phyloP scores from a whole-genome alignment of 2,329 filamentous ascomycete species.

The Colletotrichum musicola region DNA sequence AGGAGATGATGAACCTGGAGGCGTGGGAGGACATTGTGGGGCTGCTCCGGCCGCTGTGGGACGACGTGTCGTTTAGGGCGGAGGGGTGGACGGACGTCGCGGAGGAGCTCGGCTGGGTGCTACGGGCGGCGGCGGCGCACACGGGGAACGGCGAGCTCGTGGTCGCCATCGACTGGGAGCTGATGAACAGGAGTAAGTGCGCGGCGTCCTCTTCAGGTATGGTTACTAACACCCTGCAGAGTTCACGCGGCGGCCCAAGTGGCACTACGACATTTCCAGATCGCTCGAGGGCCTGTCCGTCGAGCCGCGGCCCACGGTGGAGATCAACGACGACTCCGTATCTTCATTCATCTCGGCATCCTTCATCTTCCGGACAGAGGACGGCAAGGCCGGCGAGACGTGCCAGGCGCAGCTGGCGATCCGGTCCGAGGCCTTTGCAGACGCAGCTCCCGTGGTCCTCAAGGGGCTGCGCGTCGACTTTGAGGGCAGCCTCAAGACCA shows the following conservation, averaged over 20 bases:
- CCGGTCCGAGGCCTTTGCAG: slow-evolving; percentile 66
- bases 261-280: slow-evolving; percentile 72
- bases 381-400: slow-evolving; percentile 72
- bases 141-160: slow-evolving; percentile 67
- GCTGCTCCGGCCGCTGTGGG: slow-evolving; percentile 69
- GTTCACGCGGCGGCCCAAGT: slow-evolving; percentile 66
- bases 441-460: slow-evolving; percentile 65
- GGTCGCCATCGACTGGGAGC: slow-evolving; percentile 74
- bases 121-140: slow-evolving; percentile 68
- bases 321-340: slow-evolving; percentile 63
- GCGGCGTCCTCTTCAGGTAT: too few relatives aligned
- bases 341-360: slow-evolving; percentile 67
- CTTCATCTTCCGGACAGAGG: slow-evolving; percentile 69
- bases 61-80: slow-evolving; percentile 65
- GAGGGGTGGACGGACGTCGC: slow-evolving; percentile 72
- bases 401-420: slow-evolving; percentile 70
- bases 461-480: slow-evolving; percentile 67
- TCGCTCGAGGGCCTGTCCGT: slow-evolving; percentile 64
- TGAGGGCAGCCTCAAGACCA: slow-evolving; percentile 67
- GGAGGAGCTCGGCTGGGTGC: slow-evolving; percentile 72
- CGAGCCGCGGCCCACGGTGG: slow-evolving; percentile 61
- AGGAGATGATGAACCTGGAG: slow-evolving; percentile 63
- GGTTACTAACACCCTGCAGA: slow-evolving; percentile 50
- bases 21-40: slow-evolving; percentile 67
- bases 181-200: slow-evolving; percentile 69